Evolutionary conservation across 2,329 filamentous ascomycete genomes (phyloP).

Genomic region (Ceratocystiopsis sp.): DNA sequence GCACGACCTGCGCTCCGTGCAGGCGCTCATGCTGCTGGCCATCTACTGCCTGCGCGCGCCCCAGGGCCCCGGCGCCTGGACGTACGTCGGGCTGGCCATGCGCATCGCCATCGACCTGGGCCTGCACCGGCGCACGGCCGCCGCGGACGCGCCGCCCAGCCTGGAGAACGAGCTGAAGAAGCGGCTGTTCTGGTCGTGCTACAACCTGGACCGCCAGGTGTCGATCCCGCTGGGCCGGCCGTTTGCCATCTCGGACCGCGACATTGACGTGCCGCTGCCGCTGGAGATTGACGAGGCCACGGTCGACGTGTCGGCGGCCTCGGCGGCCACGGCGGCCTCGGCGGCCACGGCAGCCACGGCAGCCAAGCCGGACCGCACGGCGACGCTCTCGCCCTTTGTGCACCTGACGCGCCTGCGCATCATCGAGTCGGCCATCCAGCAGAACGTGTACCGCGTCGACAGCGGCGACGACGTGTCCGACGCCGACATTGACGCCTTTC

Average conservation of each 20-base stretch:
- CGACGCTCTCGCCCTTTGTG: neutral
- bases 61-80: slow-evolving; percentile 4
- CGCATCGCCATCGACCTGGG: slow-evolving; percentile 4
- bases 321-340: neutral
- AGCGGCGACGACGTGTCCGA: too few relatives aligned
- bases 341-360: neutral
- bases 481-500: too few relatives aligned
- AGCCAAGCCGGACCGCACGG: slow-evolving; percentile 2
- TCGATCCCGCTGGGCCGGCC: slow-evolving; percentile 6
- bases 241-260: slow-evolving; percentile 6
- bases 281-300: neutral
- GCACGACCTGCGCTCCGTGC: slow-evolving; percentile 4
- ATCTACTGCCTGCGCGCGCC: slow-evolving; percentile 7
- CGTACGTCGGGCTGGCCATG: slow-evolving; percentile 2
- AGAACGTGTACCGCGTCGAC: too few relatives aligned
- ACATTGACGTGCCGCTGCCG: slow-evolving; percentile 6
- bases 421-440: neutral
- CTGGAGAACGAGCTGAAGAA: neutral
- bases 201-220: slow-evolving; percentile 8
- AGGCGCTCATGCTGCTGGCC: slow-evolving; percentile 4
- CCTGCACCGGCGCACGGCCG: slow-evolving; percentile 1
- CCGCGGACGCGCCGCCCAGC: neutral
- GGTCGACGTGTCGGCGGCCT: neutral
- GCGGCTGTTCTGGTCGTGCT: slow-evolving; percentile 5
- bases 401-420: neutral